Conservation (phyloP, 768 basidiomycete species). For the Panellus pusillus region DNA sequence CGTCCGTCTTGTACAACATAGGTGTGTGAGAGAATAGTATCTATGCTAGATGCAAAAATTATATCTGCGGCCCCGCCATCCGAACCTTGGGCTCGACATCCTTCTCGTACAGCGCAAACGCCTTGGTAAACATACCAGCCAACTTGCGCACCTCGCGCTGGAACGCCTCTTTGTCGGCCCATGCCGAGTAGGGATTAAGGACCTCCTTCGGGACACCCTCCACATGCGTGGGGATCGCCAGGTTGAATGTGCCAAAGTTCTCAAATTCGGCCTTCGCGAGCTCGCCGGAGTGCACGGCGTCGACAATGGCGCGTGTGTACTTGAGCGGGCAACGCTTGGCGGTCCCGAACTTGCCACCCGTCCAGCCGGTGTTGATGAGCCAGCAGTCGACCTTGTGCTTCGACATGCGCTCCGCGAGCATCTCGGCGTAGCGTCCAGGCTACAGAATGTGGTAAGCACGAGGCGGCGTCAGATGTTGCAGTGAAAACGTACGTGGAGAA, state of each 20-base stretch:
- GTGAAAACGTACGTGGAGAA: conserved; percentile 70
- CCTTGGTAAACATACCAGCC: conserved; percentile 91
- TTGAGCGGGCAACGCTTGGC: conserved; percentile 97
- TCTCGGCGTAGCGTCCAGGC: conserved; percentile 93
- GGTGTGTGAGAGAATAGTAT: conserved; percentile 1
- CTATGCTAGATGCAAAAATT: conserved; percentile 15
- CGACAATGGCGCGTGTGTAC: conserved; percentile 94
- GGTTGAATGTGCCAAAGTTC: conserved; percentile 79
- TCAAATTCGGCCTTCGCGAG: conserved; percentile 87
- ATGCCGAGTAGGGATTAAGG: conserved; percentile 85
- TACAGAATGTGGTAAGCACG: conserved; percentile 25
- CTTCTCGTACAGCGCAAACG: conserved; percentile 88
- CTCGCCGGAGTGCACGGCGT: conserved; percentile 93
- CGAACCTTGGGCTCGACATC: conserved; percentile 82
- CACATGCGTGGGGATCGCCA: conserved; percentile 79
- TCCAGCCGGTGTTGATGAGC: conserved; percentile 99
- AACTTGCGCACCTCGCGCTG: conserved; percentile 85
- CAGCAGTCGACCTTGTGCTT: conserved; percentile 90
- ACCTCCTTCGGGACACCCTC: conserved; percentile 90
- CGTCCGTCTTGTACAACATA: background rate
- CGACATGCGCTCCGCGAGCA: conserved; percentile 94
- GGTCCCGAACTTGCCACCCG: conserved; percentile 86
- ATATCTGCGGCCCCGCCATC: conserved; percentile 71
- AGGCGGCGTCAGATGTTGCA: background rate
- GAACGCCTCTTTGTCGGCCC: conserved; percentile 89